phyloP scores from a whole-genome alignment of 164 flowering plant genomes.

The Aristolochia contorta region DNA sequence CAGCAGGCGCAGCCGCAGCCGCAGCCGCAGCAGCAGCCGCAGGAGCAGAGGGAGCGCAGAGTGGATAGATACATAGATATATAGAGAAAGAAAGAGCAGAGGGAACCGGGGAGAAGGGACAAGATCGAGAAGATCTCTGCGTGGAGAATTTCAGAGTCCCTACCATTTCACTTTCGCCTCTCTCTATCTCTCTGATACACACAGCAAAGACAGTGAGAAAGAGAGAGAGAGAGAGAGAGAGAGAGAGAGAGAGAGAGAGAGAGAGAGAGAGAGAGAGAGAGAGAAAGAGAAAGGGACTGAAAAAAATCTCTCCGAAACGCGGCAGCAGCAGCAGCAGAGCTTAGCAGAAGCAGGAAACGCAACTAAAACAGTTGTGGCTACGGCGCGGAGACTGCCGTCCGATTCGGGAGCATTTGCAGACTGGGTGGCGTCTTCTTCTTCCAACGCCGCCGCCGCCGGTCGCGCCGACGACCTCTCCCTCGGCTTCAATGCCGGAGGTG shows the following conservation, averaged over 20 bases:
- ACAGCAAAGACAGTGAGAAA: background rate
- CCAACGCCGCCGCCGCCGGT: too few relatives aligned
- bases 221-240: background rate
- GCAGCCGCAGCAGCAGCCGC: constrained; percentile 5
- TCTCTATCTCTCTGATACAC: background rate
- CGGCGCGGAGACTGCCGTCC: constrained; percentile 47
- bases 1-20: background rate
- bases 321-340: background rate
- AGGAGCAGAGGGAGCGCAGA: background rate
- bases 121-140: constrained; percentile 3
- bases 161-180: constrained; percentile 2
- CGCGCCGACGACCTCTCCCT: constrained; percentile 62
- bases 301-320: background rate
- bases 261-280: background rate
- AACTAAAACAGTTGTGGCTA: constrained; percentile 50
- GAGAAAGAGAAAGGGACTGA: background rate
- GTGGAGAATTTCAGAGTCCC: constrained; percentile 16
- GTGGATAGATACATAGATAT: background rate
- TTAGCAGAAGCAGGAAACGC: too few relatives aligned
- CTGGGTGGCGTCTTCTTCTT: constrained; percentile 33
- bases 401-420: constrained; percentile 74
- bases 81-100: background rate
- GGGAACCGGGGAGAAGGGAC: constrained; percentile 4
- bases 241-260: background rate
- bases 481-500: constrained; percentile 68